A percentile compares a stretch with the other conserved stretches of the same genome.
Conservation (phyloP, 805 yeast genomes). For the Alloascoidea africana region DNA sequence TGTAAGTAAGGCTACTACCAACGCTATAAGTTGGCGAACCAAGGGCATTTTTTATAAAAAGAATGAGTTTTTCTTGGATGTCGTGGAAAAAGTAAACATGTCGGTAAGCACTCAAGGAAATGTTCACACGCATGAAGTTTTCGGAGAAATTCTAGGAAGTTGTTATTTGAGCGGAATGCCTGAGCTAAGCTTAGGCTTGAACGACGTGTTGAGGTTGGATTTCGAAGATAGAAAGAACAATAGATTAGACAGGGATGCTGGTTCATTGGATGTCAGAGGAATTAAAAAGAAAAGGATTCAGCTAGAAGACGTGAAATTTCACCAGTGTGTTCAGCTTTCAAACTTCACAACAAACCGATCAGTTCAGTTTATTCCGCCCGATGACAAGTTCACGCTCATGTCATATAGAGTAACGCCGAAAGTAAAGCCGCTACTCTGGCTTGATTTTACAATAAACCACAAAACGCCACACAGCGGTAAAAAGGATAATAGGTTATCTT, state of each 20-base stretch:
- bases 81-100: slow-evolving; percentile 60
- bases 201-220: slow-evolving; percentile 20
- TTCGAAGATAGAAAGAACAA: no score
- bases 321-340: slow-evolving; percentile 73
- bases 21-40: slow-evolving; percentile 80
- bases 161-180: slow-evolving; percentile 90
- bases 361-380: slow-evolving; percentile 79
- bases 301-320: slow-evolving; percentile 63
- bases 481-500: neutral
- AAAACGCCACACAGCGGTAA: slow-evolving; percentile 16
- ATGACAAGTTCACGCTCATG: slow-evolving; percentile 65
- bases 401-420: slow-evolving; percentile 29
- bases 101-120: slow-evolving; percentile 46
- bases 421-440: slow-evolving; percentile 34
- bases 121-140: slow-evolving; percentile 50
- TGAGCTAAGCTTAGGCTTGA: slow-evolving; percentile 55
- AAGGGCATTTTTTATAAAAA: slow-evolving; percentile 80
- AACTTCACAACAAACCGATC: slow-evolving; percentile 41
- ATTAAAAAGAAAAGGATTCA: slow-evolving; percentile 17
- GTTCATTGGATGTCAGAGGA: slow-evolving; percentile 28
- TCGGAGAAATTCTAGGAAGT: slow-evolving; percentile 60
- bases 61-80: slow-evolving; percentile 83
- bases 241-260: no score
- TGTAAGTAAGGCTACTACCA: slow-evolving; percentile 63
- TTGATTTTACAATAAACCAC: slow-evolving; percentile 30